Evolutionary conservation across 768 basidiomycete genomes (phyloP).

Genomic region (Boletus rubropictus): DNA sequence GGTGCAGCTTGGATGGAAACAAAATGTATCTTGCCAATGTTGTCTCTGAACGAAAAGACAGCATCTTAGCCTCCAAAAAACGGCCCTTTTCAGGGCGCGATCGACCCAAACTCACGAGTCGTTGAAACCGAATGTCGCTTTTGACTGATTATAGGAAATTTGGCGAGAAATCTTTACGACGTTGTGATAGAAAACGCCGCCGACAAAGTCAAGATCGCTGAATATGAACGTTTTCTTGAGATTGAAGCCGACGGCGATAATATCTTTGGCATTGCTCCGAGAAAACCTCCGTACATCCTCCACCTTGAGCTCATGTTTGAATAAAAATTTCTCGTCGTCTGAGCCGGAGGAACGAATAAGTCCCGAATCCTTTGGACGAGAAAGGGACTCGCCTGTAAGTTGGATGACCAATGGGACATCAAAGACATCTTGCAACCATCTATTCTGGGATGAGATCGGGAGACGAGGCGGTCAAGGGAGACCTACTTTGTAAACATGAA

Average conservation of each 20-base stretch:
- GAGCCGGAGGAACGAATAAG: neutral
- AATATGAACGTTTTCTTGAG: constrained; percentile 95
- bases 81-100: no score
- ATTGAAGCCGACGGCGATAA: constrained; percentile 94
- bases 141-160: constrained; percentile 89
- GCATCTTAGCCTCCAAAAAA: neutral
- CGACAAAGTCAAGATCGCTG: constrained; percentile 84
- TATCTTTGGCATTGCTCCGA: constrained; percentile 85
- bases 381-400: constrained; percentile 64
- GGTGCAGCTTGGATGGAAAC: constrained; percentile 93
- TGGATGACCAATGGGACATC: constrained; percentile 92
- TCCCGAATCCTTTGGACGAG: neutral
- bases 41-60: constrained; percentile 58
- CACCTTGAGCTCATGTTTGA: constrained; percentile 90
- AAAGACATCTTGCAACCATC: constrained; percentile 97
- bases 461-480: neutral
- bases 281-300: constrained; percentile 84
- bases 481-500: constrained; percentile 94
- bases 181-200: constrained; percentile 91
- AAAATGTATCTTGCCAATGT: constrained; percentile 97
- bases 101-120: constrained; percentile 66
- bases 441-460: constrained; percentile 26
- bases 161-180: constrained; percentile 88
- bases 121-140: constrained; percentile 93
- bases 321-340: constrained; percentile 99